Percentiles rank a stretch among this genome's conserved stretches.
Conservation (phyloP, 371 early-diverging fungal species). For the Mucor plumbeus region DNA sequence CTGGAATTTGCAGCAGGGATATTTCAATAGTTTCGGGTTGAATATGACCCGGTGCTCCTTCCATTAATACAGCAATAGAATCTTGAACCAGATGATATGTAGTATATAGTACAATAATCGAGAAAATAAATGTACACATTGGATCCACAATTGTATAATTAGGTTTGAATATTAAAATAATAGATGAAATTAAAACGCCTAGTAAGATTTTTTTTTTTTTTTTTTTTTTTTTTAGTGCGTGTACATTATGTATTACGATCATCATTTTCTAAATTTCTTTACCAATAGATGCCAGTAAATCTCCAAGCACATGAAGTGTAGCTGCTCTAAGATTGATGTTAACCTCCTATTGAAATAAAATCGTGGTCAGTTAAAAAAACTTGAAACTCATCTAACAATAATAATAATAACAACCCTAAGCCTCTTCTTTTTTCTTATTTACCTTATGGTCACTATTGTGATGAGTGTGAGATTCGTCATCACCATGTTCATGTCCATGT, state of each 20-base stretch:
- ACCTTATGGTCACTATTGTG: constrained; percentile 39
- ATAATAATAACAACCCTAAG: neutral
- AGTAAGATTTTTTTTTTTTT: neutral
- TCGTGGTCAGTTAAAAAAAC: neutral
- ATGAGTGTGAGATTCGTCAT: constrained; percentile 41
- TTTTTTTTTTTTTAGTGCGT: neutral
- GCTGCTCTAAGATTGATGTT: constrained; percentile 80
- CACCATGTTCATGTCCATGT: constrained; percentile 38
- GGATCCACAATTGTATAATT: constrained; percentile 76
- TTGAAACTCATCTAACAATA: neutral
- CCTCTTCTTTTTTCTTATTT: constrained; percentile 35
- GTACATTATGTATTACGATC: neutral
- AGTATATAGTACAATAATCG: constrained; percentile 76
- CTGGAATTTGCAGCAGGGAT: constrained; percentile 56
- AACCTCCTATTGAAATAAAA: constrained; percentile 37
- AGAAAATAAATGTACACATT: constrained; percentile 87
- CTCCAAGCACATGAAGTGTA: constrained; percentile 84
- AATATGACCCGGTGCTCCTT: constrained; percentile 73
- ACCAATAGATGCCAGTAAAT: constrained; percentile 81
- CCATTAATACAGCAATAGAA: constrained; percentile 72
- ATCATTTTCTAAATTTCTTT: constrained; percentile 6
- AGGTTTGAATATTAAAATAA: constrained; percentile 76
- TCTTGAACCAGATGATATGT: constrained; percentile 69
- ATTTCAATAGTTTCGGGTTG: constrained; percentile 62
- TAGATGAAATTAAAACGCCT: constrained; percentile 83